Percentiles rank a stretch among this genome's conserved stretches.
Evolutionary conservation across 2,329 filamentous ascomycete species (phyloP).

Genomic region (Colletotrichum shisoi): DNA sequence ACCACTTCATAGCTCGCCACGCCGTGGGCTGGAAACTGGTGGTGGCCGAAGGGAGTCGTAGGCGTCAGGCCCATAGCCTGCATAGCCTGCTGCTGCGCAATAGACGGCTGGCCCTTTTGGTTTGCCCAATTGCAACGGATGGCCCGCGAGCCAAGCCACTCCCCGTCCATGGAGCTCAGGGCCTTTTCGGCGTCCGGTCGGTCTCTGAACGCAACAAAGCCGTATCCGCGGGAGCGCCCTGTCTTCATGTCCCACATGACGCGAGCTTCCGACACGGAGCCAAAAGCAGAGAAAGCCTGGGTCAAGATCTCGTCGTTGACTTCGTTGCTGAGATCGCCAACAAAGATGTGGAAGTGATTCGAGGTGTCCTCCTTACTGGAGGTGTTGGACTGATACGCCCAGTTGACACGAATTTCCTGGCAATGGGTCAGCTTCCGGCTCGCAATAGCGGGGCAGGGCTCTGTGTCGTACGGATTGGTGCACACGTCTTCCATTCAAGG

Average conservation of each 20-base stretch:
- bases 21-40: constrained; percentile 96
- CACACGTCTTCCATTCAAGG: constrained; percentile 91
- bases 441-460: not conserved
- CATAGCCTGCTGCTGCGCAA: constrained; percentile 97
- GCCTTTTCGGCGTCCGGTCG: constrained; percentile 94
- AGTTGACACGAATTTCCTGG: constrained; percentile 98
- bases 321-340: constrained; percentile 96
- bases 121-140: constrained; percentile 99
- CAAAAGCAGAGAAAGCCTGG: constrained; percentile 95
- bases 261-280: constrained; percentile 93
- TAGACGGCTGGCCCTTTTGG: constrained; percentile 99
- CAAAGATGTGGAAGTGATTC: constrained; percentile 98
- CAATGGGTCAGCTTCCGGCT: constrained; percentile 43
- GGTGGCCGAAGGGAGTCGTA: constrained; percentile 93
- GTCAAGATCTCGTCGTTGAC: constrained; percentile 95
- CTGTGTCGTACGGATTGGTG: constrained; percentile 83
- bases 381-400: constrained; percentile 98
- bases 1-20: constrained; percentile 98
- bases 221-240: constrained; percentile 93
- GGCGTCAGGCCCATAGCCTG: constrained; percentile 97
- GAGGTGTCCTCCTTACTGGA: constrained; percentile 96
- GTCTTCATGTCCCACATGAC: constrained; percentile 99
- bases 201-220: constrained; percentile 96
- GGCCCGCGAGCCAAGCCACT: constrained; percentile 97
- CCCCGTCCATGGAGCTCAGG: constrained; percentile 95